A percentile compares a stretch with the other conserved stretches of the same genome.
These are phyloP conservation scores for Mrakia blollopis DNA, from an alignment of 768 basidiomycete genomes.

Conservation along the genomic window DNA sequence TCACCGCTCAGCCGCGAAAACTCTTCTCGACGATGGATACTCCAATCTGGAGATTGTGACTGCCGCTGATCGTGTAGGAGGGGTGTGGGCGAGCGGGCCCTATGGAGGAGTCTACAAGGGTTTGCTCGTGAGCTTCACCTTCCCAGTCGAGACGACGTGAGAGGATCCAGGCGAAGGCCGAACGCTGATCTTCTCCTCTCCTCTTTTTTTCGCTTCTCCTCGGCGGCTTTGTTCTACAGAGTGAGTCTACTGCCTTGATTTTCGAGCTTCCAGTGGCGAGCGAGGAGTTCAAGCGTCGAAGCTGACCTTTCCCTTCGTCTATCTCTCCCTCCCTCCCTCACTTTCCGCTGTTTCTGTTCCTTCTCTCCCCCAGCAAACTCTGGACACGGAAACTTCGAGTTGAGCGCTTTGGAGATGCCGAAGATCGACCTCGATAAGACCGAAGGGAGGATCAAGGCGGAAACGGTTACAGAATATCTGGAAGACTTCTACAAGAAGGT, in stretches of 20 bases:
- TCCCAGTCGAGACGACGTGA: neutral
- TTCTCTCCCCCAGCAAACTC: neutral
- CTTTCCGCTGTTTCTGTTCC: neutral
- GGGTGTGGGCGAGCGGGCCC: neutral
- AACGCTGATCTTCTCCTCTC: too few relatives aligned
- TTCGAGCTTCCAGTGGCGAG: too few relatives aligned
- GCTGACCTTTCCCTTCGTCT: neutral
- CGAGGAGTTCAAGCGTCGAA: neutral
- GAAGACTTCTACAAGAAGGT: slow-evolving; percentile 1
- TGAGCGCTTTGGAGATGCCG: neutral
- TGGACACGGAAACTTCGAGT: slow-evolving; percentile 4
- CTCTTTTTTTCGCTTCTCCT: too few relatives aligned
- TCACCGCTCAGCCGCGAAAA: neutral
- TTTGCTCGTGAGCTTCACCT: neutral
- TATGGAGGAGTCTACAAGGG: neutral
- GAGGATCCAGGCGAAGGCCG: neutral
- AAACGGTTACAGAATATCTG: slow-evolving; percentile 8
- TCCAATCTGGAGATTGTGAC: neutral
- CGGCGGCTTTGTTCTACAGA: too few relatives aligned
- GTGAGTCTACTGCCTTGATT: too few relatives aligned
- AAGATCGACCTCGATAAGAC: slow-evolving; percentile 2
- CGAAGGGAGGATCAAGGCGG: slow-evolving; percentile 9
- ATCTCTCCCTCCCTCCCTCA: neutral
- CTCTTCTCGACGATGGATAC: slow-evolving; percentile 17
- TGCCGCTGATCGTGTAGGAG: slow-evolving; percentile 3